Conservation (phyloP, 176 grass and related monocot species). For the Aegilops umbellulata region DNA sequence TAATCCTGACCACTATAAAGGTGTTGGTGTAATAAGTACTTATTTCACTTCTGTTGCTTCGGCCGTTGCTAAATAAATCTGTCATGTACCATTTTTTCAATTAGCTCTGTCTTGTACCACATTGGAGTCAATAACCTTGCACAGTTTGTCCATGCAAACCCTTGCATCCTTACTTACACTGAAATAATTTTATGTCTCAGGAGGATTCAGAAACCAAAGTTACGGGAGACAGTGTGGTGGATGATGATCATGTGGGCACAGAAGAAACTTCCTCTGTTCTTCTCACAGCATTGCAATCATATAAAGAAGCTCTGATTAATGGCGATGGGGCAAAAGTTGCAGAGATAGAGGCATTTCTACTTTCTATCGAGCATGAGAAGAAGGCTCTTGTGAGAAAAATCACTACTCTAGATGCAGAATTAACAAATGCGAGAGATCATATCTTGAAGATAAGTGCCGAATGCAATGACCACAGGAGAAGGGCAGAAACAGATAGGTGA, state of each 20-base stretch:
- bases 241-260: constrained; percentile 28
- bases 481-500: constrained; percentile 70
- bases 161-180: neutral
- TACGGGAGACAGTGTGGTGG: constrained; percentile 34
- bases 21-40: neutral
- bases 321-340: constrained; percentile 43
- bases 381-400: constrained; percentile 49
- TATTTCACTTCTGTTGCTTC: neutral
- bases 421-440: constrained; percentile 46
- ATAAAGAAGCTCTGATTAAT: constrained; percentile 67
- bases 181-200: constrained; percentile 26
- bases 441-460: constrained; percentile 77
- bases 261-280: constrained; percentile 55
- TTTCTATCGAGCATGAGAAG: constrained; percentile 64
- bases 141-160: neutral
- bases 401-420: constrained; percentile 46
- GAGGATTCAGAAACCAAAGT: constrained; percentile 54
- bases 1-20: neutral
- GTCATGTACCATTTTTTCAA: neutral
- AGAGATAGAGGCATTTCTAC: constrained; percentile 66
- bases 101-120: neutral
- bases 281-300: constrained; percentile 43
- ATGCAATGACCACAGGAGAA: constrained; percentile 77
- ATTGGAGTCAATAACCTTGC: neutral
- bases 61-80: neutral